These are phyloP conservation scores for Bryoerythrophyllum caledonicum DNA, from an alignment of 225 moss, liverwort and hornwort species.

Conservation along the genomic window DNA sequence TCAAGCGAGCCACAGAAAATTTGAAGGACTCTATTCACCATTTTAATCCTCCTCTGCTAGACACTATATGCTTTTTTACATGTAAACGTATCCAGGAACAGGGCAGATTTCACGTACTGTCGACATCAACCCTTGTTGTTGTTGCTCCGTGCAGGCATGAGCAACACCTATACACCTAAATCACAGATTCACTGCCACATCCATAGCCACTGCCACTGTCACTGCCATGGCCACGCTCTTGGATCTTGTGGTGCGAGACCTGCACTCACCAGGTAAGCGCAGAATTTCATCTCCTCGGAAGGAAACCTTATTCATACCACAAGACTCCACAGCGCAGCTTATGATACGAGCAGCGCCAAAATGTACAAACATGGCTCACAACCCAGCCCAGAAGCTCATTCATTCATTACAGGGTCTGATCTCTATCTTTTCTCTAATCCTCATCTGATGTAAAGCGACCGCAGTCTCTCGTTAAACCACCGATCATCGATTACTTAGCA, in stretches of 20 bases:
- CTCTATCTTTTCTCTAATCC: neutral
- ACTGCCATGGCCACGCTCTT: neutral
- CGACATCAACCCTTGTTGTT: neutral
- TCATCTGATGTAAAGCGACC: neutral
- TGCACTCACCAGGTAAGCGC: neutral
- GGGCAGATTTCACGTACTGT: neutral
- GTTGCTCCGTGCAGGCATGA: neutral
- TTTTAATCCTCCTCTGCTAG: neutral
- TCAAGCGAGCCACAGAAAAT: neutral
- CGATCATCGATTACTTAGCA: neutral
- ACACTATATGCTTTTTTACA: neutral
- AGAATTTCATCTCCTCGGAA: neutral
- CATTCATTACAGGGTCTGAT: neutral
- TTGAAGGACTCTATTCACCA: neutral
- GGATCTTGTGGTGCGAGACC: neutral
- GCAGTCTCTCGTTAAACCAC: neutral
- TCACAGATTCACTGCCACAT: conserved; percentile 1
- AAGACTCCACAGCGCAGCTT: neutral
- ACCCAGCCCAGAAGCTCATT: neutral
- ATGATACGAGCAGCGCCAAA: neutral
- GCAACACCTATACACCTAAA: conserved; percentile 3
- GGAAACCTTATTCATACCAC: neutral
- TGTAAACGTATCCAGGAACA: neutral
- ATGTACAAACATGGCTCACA: neutral
- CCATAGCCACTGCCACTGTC: neutral